These are phyloP conservation scores for Trametes punicea DNA, from an alignment of 768 basidiomycete genomes.

Conservation along the genomic window DNA sequence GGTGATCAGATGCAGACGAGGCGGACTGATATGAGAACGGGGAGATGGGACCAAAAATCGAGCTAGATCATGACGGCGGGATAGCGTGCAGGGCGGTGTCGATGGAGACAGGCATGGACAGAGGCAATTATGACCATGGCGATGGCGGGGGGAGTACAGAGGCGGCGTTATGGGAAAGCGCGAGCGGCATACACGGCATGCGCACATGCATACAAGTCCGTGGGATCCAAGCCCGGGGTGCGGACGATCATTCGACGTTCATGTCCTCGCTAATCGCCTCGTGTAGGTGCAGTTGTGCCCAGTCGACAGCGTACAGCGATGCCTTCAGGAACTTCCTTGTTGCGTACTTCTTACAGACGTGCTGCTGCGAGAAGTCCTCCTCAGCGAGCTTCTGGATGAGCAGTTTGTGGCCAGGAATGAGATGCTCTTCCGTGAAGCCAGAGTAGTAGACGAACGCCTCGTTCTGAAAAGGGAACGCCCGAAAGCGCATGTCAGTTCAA, in stretches of 20 bases:
- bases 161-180: not conserved
- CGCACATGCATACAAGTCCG: conserved; percentile 17
- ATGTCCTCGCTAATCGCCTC: conserved; percentile 39
- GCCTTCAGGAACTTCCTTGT: conserved; percentile 98
- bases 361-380: conserved; percentile 73
- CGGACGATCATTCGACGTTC: conserved; percentile 40
- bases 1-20: conserved; percentile 21
- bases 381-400: conserved; percentile 83
- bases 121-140: conserved; percentile 15
- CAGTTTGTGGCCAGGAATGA: conserved; percentile 75
- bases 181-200: conserved; percentile 16
- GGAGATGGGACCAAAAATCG: conserved; percentile 18
- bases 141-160: conserved; percentile 1
- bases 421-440: conserved; percentile 84
- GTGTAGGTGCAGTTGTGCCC: conserved; percentile 54
- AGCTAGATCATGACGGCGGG: conserved; percentile 15
- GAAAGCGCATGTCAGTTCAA: conserved; percentile 9
- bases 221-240: not conserved
- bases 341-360: conserved; percentile 95
- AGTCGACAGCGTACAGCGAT: conserved; percentile 70
- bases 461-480: conserved; percentile 50
- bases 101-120: conserved; percentile 9
- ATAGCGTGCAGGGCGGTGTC: conserved; percentile 11
- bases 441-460: conserved; percentile 92
- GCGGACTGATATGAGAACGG: not conserved